These are phyloP conservation scores for Blepharisma japonicum DNA, from an alignment of 73 alveolate species.

Conservation along the genomic window DNA sequence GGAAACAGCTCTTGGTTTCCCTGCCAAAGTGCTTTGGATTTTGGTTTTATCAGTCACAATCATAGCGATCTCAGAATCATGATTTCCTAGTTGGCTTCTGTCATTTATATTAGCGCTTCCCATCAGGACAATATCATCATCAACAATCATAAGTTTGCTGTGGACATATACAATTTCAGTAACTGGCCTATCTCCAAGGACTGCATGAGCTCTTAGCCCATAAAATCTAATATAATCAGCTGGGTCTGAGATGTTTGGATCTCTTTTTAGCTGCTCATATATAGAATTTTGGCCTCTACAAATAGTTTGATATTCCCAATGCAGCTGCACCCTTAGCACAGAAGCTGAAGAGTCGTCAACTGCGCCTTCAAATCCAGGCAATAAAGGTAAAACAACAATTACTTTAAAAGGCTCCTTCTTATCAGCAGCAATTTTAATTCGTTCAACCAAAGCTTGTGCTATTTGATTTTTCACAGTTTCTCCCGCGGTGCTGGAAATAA, in stretches of 20 bases:
- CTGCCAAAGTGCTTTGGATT: conserved; percentile 36
- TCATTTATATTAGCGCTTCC: conserved; percentile 99
- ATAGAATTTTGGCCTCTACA: conserved; percentile 59
- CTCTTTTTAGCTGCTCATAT: conserved; percentile 54
- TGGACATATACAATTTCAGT: conserved; percentile 91
- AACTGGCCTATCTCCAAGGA: conserved; percentile 57
- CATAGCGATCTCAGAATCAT: conserved; percentile 94
- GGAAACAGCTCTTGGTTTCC: conserved; percentile 30
- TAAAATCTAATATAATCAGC: conserved; percentile 82
- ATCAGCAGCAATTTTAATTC: conserved; percentile 68
- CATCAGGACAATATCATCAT: conserved; percentile 81
- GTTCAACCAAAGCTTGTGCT: conserved; percentile 69
- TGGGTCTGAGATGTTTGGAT: conserved; percentile 69
- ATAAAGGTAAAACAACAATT: conserved; percentile 80
- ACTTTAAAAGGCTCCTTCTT: conserved; percentile 70
- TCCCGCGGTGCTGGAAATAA: conserved; percentile 72
- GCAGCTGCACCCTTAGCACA: conserved; percentile 49
- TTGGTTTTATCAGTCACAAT: conserved; percentile 48
- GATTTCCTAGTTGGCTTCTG: conserved; percentile 90
- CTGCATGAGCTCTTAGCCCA: conserved; percentile 83
- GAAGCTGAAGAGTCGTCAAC: conserved; percentile 1
- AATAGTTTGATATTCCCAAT: conserved; percentile 57
- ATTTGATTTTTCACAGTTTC: conserved; percentile 64
- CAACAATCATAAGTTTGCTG: conserved; percentile 90
- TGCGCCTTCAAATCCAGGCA: conserved; percentile 64